Evolutionary conservation across 1,284 basidiomycete species (phyloP), one percentile per base, ranked within the genome.

Genomic region (Earliella scabrosa): DNA sequence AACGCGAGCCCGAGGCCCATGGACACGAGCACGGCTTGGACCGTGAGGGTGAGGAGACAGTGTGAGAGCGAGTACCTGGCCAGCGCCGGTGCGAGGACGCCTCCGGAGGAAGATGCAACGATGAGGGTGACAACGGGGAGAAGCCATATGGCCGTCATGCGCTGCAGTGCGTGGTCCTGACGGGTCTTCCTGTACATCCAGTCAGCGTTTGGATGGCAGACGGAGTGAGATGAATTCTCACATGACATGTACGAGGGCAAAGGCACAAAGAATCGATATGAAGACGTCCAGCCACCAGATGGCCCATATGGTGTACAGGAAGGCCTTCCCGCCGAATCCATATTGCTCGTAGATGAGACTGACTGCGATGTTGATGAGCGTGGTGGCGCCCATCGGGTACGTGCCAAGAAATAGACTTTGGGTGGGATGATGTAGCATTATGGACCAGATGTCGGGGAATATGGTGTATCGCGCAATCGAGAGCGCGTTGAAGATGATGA

Each of bases 61-160:
- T 80, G 71, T 1, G 68, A 59, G 0, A 71, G 65, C 16, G 75
- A 75, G 38, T 75, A 68, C 0, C 69, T 50, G 10, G 60, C 59
- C 2, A 86, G 68, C 1, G 79, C 71, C 0, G 68, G 52, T 0
- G 82, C 76, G 13, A 90, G 67, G 54, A 87, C 64, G 6, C 79
- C 82, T 2, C 87, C 87, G 0, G 80, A 75, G 0, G 86, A 79
- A 0, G 85, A 80, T 4, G 79, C 77, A 66, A 89, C 87, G 58
- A 89, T 74, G 23, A 82, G 78, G 0, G 84, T 75, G 4, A 89
- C 82, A 36, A 87, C 77, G 3, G 87, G 88, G 8, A 88, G 76
- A 7, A 89, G 75, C 82, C 83, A 85, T 0, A 79, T 70, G 0
- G 80, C 74, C 0, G 82, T 78, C 67, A 86, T 74, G 1, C 73